Evolutionary conservation across 2,329 filamentous ascomycete genomes (phyloP).

Genomic region (Xylaria arbuscula): DNA sequence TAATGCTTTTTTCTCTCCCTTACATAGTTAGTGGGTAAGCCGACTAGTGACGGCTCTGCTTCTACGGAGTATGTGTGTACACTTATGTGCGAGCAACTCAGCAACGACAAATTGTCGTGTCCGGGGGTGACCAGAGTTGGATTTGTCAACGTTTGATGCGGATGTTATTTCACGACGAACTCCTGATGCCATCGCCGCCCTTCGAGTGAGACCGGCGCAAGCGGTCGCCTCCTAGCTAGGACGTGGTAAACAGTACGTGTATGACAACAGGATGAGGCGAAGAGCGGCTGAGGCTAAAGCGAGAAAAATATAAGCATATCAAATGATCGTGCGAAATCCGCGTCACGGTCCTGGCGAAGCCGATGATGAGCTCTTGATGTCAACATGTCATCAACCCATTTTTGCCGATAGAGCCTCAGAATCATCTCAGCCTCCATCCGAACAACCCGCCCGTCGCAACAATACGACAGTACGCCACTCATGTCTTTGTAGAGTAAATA

Average conservation of each 20-base stretch:
- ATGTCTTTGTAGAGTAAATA: slow-evolving; percentile 24
- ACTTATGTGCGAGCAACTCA: background rate
- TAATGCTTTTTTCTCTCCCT: slow-evolving; percentile 20
- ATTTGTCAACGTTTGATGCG: slow-evolving; percentile 36
- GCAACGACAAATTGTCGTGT: slow-evolving; percentile 26
- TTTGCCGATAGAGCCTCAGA: background rate
- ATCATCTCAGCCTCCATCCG: slow-evolving; percentile 12
- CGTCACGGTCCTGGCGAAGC: slow-evolving; percentile 24
- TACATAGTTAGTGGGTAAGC: slow-evolving; percentile 31
- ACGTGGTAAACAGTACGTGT: background rate
- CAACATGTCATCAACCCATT: slow-evolving; percentile 20
- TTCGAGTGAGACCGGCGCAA: slow-evolving; percentile 24
- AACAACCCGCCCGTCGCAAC: slow-evolving; percentile 4
- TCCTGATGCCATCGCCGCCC: slow-evolving; percentile 11
- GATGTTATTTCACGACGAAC: slow-evolving; percentile 23
- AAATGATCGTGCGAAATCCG: slow-evolving; percentile 24
- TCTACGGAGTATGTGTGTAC: background rate
- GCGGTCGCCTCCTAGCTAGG: slow-evolving; percentile 10
- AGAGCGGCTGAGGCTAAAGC: slow-evolving; percentile 24
- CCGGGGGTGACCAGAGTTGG: slow-evolving; percentile 23
- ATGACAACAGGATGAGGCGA: slow-evolving; percentile 22
- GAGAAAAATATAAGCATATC: slow-evolving; percentile 27
- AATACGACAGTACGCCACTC: slow-evolving; percentile 35
- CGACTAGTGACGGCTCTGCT: slow-evolving; percentile 27
- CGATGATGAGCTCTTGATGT: slow-evolving; percentile 7